Evolutionary conservation across 306 rosid genomes (phyloP).

Genomic region (Vigna trinervia): DNA sequence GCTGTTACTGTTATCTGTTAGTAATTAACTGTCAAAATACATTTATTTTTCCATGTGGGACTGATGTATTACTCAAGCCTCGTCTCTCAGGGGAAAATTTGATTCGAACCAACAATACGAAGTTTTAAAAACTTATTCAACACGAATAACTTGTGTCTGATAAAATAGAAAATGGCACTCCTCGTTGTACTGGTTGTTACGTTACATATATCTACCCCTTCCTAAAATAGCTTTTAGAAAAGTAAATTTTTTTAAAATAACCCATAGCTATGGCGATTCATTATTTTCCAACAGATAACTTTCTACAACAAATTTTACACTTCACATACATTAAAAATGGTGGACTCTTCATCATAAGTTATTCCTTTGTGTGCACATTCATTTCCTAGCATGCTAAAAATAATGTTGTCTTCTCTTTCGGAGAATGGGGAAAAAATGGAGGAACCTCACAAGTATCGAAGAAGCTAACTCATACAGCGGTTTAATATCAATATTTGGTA

Average conservation of each 20-base stretch:
- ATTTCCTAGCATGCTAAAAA: slow-evolving; percentile 50
- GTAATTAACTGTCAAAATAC: neutral
- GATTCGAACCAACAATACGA: neutral
- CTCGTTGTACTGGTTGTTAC: neutral
- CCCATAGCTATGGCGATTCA: neutral
- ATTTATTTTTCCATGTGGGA: neutral
- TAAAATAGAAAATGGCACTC: no score
- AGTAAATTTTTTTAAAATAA: neutral
- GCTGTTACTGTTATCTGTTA: neutral
- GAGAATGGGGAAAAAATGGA: slow-evolving; percentile 34
- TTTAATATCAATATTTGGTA: slow-evolving; percentile 41
- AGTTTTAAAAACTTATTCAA: no score
- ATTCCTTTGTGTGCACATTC: slow-evolving; percentile 58
- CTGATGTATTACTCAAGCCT: neutral
- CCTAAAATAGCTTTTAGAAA: neutral
- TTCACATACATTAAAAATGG: slow-evolving; percentile 41
- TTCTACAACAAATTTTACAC: slow-evolving; percentile 6
- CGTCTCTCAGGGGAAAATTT: neutral
- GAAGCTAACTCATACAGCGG: slow-evolving; percentile 41
- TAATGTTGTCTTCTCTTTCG: slow-evolving; percentile 29
- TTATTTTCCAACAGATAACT: neutral
- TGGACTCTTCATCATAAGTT: slow-evolving; percentile 29
- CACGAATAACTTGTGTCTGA: no score
- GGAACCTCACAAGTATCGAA: slow-evolving; percentile 36
- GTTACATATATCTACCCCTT: neutral